A percentile compares a stretch with the other conserved stretches of the same genome.
phyloP scores from a whole-genome alignment of 495 filamentous ascomycete species.

The Margaritispora aquatica region DNA sequence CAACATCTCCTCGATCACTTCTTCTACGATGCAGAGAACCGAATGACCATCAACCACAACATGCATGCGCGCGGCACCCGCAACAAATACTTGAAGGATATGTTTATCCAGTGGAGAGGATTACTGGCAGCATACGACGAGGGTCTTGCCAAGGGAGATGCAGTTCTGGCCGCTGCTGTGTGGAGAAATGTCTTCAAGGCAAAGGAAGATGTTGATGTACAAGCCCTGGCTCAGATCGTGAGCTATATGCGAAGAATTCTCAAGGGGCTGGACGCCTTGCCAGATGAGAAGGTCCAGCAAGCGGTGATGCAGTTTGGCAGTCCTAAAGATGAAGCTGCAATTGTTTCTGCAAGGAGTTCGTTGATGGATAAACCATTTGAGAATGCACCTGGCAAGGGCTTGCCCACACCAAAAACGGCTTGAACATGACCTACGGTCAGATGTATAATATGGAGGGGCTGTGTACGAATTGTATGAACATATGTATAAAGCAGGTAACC shows the following conservation, averaged over 20 bases:
- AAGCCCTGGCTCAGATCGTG: constrained; percentile 65
- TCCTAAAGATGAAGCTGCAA: constrained; percentile 26
- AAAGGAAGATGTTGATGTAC: constrained; percentile 61
- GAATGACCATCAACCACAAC: constrained; percentile 68
- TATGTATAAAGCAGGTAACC: not conserved
- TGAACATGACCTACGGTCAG: not conserved
- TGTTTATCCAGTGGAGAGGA: constrained; percentile 89
- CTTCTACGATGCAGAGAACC: constrained; percentile 84
- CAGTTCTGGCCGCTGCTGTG: constrained; percentile 77
- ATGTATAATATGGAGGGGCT: not conserved
- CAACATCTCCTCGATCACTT: constrained; percentile 85
- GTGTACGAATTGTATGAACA: not conserved
- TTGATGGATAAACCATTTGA: constrained; percentile 34
- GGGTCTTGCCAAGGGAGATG: constrained; percentile 74
- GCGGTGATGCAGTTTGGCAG: constrained; percentile 31
- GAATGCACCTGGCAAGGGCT: constrained; percentile 16
- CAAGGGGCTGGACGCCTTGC: constrained; percentile 52
- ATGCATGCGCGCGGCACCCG: constrained; percentile 58
- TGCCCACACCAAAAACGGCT: not conserved
- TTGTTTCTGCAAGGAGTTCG: constrained; percentile 35
- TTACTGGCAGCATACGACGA: constrained; percentile 81
- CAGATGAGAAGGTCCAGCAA: constrained; percentile 46
- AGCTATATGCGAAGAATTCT: constrained; percentile 70
- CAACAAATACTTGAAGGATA: constrained; percentile 84
- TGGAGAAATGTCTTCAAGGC: constrained; percentile 93